Evolutionary conservation across 2,329 filamentous ascomycete genomes (phyloP), one percentile per base, ranked within the genome.

Genomic region (Sporothrix pseudoabietina): DNA sequence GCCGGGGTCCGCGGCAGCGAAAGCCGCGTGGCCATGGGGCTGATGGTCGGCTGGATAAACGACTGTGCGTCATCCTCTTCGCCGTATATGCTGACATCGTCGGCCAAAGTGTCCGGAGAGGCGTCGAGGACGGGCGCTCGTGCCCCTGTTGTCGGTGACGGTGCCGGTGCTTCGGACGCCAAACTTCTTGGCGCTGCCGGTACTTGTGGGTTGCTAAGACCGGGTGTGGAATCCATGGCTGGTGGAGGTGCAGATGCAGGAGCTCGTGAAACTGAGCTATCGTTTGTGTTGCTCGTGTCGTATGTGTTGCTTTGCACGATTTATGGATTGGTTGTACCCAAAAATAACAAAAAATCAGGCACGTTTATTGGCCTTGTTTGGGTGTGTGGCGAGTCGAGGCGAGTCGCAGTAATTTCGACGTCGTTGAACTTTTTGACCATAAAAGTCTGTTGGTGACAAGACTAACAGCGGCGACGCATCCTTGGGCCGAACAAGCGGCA

Each of bases 21-120:
- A 54, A 90, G 81, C 65, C 87, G 85, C 4, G 86, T 87, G 9
- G 88, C 88, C 30, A 83, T 82, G 7, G 84, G 83, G 78, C 87
- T 90, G 75, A 91, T 85, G 32, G 87, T 84, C 2, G 87, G 87
- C 78, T 88, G 88, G 69, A 91, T 83, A 63, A 90, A 84, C 8
- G 87, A 88, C 76, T 88, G 87, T 4, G 86, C 88, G 76, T 87
- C 87, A 77, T 89, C 87, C 73, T 86, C 82, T 63, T 87, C 85
- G 66, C 82, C 82, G 41, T 83, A 83, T 39, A 77, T 73, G 55
- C 65, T 73, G 26, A 22, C 73, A 57, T 82, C 82, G 54, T 84
- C 83, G 61, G 54, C 63, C 12, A 71, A 35, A 14, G 41, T 57
- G 1, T 61, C 72, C 1, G 26, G 54, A 1, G 41, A 52, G 19